Evolutionary conservation across 2,329 filamentous ascomycete genomes (phyloP).

Genomic region (Cyphellophora attinorum): DNA sequence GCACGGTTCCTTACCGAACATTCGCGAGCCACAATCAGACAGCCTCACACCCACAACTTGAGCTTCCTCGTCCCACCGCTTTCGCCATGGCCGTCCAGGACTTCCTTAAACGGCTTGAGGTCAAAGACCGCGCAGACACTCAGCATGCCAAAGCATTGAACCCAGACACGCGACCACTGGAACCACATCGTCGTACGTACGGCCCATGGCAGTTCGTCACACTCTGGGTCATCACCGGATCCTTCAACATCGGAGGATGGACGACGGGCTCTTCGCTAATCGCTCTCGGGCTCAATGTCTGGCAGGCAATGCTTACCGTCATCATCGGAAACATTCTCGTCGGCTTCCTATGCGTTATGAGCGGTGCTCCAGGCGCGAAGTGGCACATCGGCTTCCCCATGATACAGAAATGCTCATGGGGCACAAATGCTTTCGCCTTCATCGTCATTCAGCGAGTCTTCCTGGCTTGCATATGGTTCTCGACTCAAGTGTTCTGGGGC

Average conservation of each 20-base stretch:
- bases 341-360: slow-evolving; percentile 15
- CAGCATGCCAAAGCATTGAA: too few relatives aligned
- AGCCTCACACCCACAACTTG: too few relatives aligned
- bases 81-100: too few relatives aligned
- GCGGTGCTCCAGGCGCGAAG: slow-evolving; percentile 17
- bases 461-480: slow-evolving; percentile 16
- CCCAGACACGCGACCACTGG: too few relatives aligned
- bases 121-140: too few relatives aligned
- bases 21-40: too few relatives aligned
- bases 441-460: slow-evolving; percentile 14
- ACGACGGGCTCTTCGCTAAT: slow-evolving; percentile 21
- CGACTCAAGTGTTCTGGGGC: slow-evolving; percentile 16
- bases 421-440: slow-evolving; percentile 16
- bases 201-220: too few relatives aligned
- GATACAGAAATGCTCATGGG: slow-evolving; percentile 16
- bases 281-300: slow-evolving; percentile 20
- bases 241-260: slow-evolving; percentile 23
- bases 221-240: slow-evolving; percentile 11
- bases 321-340: slow-evolving; percentile 16
- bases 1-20: too few relatives aligned
- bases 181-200: too few relatives aligned
- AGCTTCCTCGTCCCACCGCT: too few relatives aligned
- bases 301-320: slow-evolving; percentile 19
- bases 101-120: too few relatives aligned
- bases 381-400: slow-evolving; percentile 21